Evolutionary conservation across 257 asterid species (phyloP).

Genomic region (Forsythia viridissima): DNA sequence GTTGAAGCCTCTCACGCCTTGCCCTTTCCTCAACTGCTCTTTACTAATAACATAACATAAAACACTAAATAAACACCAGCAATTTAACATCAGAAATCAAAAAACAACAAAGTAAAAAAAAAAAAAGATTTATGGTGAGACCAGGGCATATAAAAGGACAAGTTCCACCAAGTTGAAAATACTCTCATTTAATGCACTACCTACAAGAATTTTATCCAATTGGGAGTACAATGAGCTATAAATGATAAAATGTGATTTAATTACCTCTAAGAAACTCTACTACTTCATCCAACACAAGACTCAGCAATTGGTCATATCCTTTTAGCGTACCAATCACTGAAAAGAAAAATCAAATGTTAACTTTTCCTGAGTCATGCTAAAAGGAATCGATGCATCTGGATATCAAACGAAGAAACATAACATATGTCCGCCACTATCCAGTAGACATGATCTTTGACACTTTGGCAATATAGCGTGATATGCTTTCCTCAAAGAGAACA

Average conservation of each 20-base stretch:
- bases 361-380: background rate
- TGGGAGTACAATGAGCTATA: background rate
- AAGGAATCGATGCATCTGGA: background rate
- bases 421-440: no score
- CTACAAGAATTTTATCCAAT: background rate
- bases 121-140: constrained; percentile 7
- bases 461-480: background rate
- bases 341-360: constrained; percentile 16
- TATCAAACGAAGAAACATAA: background rate
- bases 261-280: constrained; percentile 86
- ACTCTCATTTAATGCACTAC: background rate
- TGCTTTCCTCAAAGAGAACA: background rate
- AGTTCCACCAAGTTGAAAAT: background rate
- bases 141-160: constrained; percentile 95
- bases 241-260: background rate
- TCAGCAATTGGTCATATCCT: constrained; percentile 95
- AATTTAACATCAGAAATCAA: background rate
- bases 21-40: constrained; percentile 72
- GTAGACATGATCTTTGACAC: no score
- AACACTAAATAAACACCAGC: constrained; percentile 4
- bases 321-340: constrained; percentile 93
- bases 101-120: background rate
- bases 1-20: constrained; percentile 70
- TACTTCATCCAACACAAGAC: constrained; percentile 98
- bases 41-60: constrained; percentile 14